Evolutionary conservation across 306 rosid species (phyloP), one percentile per base, ranked within the genome.

Genomic region (Luffa aegyptiaca): DNA sequence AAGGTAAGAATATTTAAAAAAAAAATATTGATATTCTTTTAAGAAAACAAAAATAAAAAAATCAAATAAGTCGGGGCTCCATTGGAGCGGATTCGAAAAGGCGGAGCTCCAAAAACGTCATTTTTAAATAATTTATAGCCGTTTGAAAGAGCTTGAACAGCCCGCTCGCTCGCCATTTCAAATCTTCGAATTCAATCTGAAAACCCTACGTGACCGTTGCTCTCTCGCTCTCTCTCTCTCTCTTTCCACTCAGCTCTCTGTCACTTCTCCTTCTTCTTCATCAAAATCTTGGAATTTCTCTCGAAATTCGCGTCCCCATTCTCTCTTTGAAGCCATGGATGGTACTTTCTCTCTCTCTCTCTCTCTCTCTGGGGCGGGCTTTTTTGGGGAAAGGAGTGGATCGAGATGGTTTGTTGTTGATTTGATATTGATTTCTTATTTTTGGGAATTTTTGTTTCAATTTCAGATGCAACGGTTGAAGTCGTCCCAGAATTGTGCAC

Each of bases 401-500:
- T 73, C 11, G 18, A 55, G 33, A 18, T 53, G 51, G 18, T 75
- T 76, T 39, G 51, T 53, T 39, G 61, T 37, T 37, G 8, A 17
- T 61, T 78, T 62, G n/a, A 2, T 26, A 26, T 45, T 46, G 76
- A 71, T 31, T 53, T 17, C 33, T 8, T 72, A 71, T 65, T 52
- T 41, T 77, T 62, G 69, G 55, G 14, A n/a, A 61, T 3, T 59
- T 66, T 80, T 84, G 55, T 68, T 57, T 66, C n/a, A 26, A 79
- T 77, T 82, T 51, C 82, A 92, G 93, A 89, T 86, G 87, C 58
- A 86, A 56, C 56, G 77, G 85, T 86, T 68, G 91, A 85, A 81
- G 70, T 85, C 37, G 42, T 81, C 44, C 59, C 88, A 0, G 90
- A 86, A 52, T 83, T 81, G 1, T 79, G 82, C 57, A 59, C 84